These are phyloP conservation scores for Ophiostoma triangulosporum DNA, from an alignment of 2,329 filamentous ascomycete genomes.

Conservation along the genomic window DNA sequence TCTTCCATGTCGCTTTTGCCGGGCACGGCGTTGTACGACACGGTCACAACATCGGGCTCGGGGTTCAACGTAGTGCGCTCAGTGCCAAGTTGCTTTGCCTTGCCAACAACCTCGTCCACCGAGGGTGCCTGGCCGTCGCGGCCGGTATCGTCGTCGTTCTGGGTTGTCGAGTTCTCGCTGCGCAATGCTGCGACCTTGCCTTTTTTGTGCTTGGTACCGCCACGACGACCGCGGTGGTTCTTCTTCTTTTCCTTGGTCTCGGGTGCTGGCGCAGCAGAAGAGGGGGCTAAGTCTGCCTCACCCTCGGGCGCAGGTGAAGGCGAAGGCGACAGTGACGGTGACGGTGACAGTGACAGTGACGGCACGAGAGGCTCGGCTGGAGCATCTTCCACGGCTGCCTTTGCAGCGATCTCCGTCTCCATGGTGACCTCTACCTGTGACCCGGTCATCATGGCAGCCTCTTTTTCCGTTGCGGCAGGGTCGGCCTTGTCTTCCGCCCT, in stretches of 20 bases:
- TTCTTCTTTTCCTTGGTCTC: slow-evolving; percentile 46
- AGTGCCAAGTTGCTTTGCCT: slow-evolving; percentile 44
- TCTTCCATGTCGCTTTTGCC: slow-evolving; percentile 39
- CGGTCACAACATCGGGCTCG: slow-evolving; percentile 48
- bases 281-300: neutral
- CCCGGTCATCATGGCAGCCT: no score
- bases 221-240: slow-evolving; percentile 56
- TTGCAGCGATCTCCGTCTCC: neutral
- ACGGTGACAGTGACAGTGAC: neutral
- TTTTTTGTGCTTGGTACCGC: slow-evolving; percentile 54
- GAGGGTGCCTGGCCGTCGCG: slow-evolving; percentile 22
- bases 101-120: slow-evolving; percentile 49
- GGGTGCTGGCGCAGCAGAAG: neutral
- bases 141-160: slow-evolving; percentile 30
- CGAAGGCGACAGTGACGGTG: neutral
- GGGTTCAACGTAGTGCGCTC: slow-evolving; percentile 25
- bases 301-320: neutral
- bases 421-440: neutral
- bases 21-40: slow-evolving; percentile 20
- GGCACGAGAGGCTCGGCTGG: neutral
- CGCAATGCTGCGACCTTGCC: slow-evolving; percentile 12
- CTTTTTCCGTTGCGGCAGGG: neutral
- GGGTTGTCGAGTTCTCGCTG: slow-evolving; percentile 34
- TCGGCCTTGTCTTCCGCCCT: neutral
- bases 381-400: neutral